Evolutionary conservation across 2,329 filamentous ascomycete genomes (phyloP).

Genomic region (Dactylonectria estremocensis): DNA sequence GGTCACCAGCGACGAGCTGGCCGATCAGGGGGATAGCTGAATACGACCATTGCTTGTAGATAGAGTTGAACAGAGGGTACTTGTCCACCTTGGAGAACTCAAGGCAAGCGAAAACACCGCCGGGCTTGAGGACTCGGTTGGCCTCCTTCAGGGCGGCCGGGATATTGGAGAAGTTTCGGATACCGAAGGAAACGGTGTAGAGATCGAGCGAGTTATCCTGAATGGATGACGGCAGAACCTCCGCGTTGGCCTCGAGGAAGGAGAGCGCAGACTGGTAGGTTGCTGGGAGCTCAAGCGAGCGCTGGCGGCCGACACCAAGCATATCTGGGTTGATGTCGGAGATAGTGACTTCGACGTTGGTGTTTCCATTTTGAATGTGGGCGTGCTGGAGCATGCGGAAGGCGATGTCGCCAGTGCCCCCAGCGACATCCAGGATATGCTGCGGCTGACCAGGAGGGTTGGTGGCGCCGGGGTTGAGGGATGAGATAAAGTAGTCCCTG

Average conservation of each 20-base stretch:
- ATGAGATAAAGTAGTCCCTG: constrained; percentile 91
- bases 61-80: constrained; percentile 82
- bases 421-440: constrained; percentile 94
- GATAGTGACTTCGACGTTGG: constrained; percentile 87
- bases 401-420: constrained; percentile 97
- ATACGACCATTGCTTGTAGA: constrained; percentile 98
- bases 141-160: constrained; percentile 86
- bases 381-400: constrained; percentile 96
- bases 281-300: constrained; percentile 73
- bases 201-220: constrained; percentile 84
- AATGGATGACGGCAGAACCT: constrained; percentile 76
- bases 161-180: constrained; percentile 97
- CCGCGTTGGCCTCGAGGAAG: constrained; percentile 94
- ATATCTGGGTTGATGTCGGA: constrained; percentile 97
- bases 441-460: constrained; percentile 63
- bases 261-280: constrained; percentile 71
- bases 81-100: constrained; percentile 91
- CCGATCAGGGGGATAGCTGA: constrained; percentile 94
- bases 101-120: constrained; percentile 95
- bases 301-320: constrained; percentile 89
- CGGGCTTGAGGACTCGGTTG: constrained; percentile 90
- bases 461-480: constrained; percentile 84
- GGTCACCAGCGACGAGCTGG: constrained; percentile 92
- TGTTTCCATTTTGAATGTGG: constrained; percentile 82
- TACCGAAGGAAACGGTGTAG: constrained; percentile 98